Evolutionary conservation across 805 yeast genomes (phyloP).

Genomic region (Yarrowia phangngaensis): DNA sequence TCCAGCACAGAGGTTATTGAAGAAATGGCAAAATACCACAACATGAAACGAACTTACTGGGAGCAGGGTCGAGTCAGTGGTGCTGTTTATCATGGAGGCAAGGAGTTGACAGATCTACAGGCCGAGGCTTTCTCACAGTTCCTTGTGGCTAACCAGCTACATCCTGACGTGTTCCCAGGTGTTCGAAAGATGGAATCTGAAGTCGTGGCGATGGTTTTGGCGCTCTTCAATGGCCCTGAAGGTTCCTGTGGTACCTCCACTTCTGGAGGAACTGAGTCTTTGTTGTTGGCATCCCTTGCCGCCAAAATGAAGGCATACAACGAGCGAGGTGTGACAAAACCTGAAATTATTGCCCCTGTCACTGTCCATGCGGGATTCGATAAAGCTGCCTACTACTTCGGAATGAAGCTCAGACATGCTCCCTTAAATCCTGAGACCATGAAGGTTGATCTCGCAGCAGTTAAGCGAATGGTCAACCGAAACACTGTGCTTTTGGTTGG

Average conservation of each 20-base stretch:
- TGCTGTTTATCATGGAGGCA: slow-evolving; percentile 95
- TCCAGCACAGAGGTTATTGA: slow-evolving; percentile 45
- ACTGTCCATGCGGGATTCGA: slow-evolving; percentile 94
- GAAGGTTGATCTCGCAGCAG: slow-evolving; percentile 62
- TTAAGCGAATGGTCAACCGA: slow-evolving; percentile 59
- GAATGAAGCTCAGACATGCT: slow-evolving; percentile 77
- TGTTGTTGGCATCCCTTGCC: slow-evolving; percentile 77
- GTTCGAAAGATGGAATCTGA: slow-evolving; percentile 95
- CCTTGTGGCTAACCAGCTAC: slow-evolving; percentile 89
- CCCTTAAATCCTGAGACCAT: slow-evolving; percentile 65
- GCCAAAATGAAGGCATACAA: slow-evolving; percentile 70
- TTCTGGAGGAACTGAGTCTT: slow-evolving; percentile 94
- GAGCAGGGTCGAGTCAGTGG: slow-evolving; percentile 83
- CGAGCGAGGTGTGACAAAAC: slow-evolving; percentile 55
- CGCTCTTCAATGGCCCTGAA: slow-evolving; percentile 74
- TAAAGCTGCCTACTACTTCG: slow-evolving; percentile 88
- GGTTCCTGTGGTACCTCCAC: slow-evolving; percentile 77
- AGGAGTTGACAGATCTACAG: slow-evolving; percentile 69
- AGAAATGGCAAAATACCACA: slow-evolving; percentile 47
- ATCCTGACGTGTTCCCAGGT: slow-evolving; percentile 96
- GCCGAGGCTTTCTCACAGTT: slow-evolving; percentile 68
- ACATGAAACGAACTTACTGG: slow-evolving; percentile 72
- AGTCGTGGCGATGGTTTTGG: slow-evolving; percentile 84
- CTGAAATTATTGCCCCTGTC: slow-evolving; percentile 85
- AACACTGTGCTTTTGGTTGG: slow-evolving; percentile 86